Evolutionary conservation across 1,284 basidiomycete genomes (phyloP), one percentile per base, ranked within the genome.

Genomic region (Fomitiporia mediterranea): DNA sequence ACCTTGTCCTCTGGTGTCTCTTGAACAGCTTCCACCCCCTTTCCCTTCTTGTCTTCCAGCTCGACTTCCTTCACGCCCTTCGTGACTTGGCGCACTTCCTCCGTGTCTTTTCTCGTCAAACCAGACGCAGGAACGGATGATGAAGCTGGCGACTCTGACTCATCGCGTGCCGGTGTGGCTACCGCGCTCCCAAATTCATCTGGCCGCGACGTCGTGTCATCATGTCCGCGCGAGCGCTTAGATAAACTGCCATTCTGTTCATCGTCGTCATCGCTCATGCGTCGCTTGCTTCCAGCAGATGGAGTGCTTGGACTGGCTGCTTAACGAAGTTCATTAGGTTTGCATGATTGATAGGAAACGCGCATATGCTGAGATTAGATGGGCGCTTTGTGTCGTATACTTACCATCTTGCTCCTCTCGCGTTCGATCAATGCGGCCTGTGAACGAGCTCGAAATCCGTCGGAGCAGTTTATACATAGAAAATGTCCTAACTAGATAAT

Each of bases 291-390:
- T 35, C 82, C 81, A 40, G 79, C 80, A 52, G 80, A 79, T 2
- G 86, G 86, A 2, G 87, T 84, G 63, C 80, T 85, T 19, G 86
- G 87, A 2, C n/a, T n/a, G n/a, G 86, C 88, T 42, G 84, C 86
- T 89, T 49, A 49, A 53, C 58, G 54, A 27, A 60, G 59, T 55
- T 40, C 63, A 63, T 40, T 58, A 55, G 57, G 50, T 28, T n/a
- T 19, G 60, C 60, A 59, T 62, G 46, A 62, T 42, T 40, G 56
- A 51, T 63, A 50, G 48, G 59, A 56, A 60, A 59, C 60, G 62
- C 55, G 54, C 59, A 30, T 23, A 42, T 52, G 59, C 38, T 50
- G 52, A 51, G 51, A 2, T n/a, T 17, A 15, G 27, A 30, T 25
- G 46, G n/a, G 15, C 23, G n/a, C 25, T 25, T 7, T 46, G 23